phyloP scores from a whole-genome alignment of 306 rosid species.

The Fragaria vesca region DNA sequence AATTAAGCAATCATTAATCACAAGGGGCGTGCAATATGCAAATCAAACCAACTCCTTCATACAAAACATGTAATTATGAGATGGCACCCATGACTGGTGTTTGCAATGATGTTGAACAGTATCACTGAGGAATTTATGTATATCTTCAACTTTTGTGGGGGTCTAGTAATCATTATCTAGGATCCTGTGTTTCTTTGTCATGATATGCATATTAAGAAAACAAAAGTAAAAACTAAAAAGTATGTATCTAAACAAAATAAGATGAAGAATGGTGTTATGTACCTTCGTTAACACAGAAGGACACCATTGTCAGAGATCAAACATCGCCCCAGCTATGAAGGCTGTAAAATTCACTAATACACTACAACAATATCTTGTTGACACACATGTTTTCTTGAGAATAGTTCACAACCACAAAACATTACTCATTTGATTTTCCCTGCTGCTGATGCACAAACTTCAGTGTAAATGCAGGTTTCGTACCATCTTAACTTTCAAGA shows the following conservation, averaged over 20 bases:
- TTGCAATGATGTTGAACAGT: not conserved
- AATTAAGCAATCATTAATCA: not conserved
- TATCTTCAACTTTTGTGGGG: not conserved
- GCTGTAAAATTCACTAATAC: not conserved
- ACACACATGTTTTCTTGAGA: not conserved
- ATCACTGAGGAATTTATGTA: not conserved
- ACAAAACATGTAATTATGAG: not conserved
- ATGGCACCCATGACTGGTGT: constrained; percentile 4
- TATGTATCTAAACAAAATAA: not conserved
- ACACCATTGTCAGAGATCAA: not conserved
- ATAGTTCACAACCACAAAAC: not conserved
- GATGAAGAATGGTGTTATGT: not conserved
- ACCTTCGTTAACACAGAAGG: not conserved
- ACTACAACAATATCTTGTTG: not conserved
- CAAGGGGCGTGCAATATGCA: not conserved
- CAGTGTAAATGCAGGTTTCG: not conserved
- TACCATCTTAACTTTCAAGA: not conserved
- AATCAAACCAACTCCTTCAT: not conserved
- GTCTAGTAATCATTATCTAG: not conserved
- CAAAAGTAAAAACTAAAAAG: no score
- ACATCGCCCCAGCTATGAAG: not conserved
- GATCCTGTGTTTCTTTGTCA: constrained; percentile 7
- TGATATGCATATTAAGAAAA: not conserved
- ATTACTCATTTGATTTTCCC: not conserved
- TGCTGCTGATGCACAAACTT: not conserved